phyloP scores from a whole-genome alignment of 2,329 filamentous ascomycete genomes.

The Colletotrichum costaricense region DNA sequence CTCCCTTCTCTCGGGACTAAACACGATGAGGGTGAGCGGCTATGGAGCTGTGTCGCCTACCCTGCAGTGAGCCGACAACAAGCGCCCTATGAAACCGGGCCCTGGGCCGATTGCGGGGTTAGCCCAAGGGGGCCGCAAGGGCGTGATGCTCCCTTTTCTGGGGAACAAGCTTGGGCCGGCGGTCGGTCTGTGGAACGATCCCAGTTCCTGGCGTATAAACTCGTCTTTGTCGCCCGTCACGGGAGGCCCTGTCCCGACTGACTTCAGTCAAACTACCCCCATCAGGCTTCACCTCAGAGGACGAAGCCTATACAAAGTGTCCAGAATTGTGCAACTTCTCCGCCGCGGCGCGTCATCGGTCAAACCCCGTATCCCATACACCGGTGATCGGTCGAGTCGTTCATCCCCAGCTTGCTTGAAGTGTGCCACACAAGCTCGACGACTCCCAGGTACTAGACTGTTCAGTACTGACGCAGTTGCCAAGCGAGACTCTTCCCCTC shows the following conservation, averaged over 20 bases:
- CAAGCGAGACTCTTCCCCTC: background rate
- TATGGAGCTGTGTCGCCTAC: no score
- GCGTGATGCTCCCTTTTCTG: slow-evolving; percentile 31
- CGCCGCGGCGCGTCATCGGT: slow-evolving; percentile 3
- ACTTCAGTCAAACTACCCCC: slow-evolving; percentile 22
- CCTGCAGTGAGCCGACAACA: slow-evolving; percentile 30
- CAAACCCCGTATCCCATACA: background rate
- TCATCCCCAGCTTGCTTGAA: background rate
- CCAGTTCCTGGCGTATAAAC: slow-evolving; percentile 25
- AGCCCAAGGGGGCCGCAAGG: slow-evolving; percentile 2
- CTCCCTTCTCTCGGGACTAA: background rate
- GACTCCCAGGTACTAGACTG: background rate
- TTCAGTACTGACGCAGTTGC: background rate
- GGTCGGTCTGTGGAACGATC: slow-evolving; percentile 26
- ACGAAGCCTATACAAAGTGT: background rate
- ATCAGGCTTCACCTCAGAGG: background rate
- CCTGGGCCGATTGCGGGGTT: slow-evolving; percentile 31
- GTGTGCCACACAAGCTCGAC: background rate
- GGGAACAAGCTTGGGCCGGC: slow-evolving; percentile 20
- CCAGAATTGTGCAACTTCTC: background rate
- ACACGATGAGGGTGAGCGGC: no score
- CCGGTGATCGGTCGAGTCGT: background rate
- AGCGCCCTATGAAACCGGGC: slow-evolving; percentile 31
- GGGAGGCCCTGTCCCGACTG: slow-evolving; percentile 1
- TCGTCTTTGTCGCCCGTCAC: slow-evolving; percentile 28